These are phyloP conservation scores for Hypomyces perniciosus DNA, from an alignment of 2,329 filamentous ascomycete species.

Conservation along the genomic window DNA sequence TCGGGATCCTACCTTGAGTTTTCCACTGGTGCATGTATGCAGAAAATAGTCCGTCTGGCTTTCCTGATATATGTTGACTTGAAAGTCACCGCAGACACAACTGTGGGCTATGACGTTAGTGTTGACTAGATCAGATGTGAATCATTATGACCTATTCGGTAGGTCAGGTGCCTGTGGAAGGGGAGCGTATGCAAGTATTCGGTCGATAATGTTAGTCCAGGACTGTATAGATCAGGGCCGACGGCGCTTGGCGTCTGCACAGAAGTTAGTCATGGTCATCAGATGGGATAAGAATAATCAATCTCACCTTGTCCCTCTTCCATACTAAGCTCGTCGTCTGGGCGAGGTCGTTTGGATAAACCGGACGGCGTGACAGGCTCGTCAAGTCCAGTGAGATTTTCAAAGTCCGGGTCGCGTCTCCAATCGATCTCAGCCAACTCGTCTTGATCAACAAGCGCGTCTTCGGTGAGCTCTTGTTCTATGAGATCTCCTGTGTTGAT, in stretches of 20 bases:
- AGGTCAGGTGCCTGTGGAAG: neutral
- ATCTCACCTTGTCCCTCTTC: conserved; percentile 15
- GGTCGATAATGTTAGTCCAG: conserved; percentile 3
- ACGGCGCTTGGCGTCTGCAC: conserved; percentile 17
- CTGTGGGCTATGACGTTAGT: conserved; percentile 9
- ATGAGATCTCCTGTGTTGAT: conserved; percentile 15
- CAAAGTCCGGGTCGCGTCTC: conserved; percentile 13
- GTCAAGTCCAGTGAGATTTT: conserved; percentile 2
- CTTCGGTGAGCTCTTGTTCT: conserved; percentile 10
- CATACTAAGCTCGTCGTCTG: conserved; percentile 13
- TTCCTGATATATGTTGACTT: neutral
- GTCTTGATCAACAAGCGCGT: conserved; percentile 15
- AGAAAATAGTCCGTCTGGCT: neutral
- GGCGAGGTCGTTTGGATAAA: conserved; percentile 14
- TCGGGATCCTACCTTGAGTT: conserved; percentile 1
- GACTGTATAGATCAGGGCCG: conserved; percentile 10
- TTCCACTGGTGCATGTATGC: neutral
- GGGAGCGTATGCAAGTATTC: conserved; percentile 1
- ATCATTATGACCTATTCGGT: neutral
- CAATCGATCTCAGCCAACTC: conserved; percentile 22
- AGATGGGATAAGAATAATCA: neutral
- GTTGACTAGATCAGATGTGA: conserved; percentile 1
- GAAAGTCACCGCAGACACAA: neutral
- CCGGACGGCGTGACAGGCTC: conserved; percentile 1
- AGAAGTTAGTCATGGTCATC: conserved; percentile 8